Evolutionary conservation across 352 stramenopile species (phyloP), one percentile per base, ranked within the genome.

Genomic region (Achlya hypogyna): DNA sequence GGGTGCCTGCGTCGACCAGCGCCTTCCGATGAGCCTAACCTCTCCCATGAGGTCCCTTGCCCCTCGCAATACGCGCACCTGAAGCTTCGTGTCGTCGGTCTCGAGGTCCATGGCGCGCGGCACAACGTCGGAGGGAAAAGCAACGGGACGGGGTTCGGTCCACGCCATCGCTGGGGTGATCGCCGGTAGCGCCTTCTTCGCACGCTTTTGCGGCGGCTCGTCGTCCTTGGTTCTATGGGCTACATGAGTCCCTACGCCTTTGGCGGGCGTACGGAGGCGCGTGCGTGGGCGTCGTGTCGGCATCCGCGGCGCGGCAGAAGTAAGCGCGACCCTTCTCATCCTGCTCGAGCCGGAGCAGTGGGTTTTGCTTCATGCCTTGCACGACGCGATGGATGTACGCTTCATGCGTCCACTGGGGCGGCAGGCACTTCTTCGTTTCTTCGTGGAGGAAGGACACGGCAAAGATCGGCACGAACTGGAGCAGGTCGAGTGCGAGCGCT

Each of bases 401-500:
- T 12, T 56, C 49, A 20, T 56, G 49, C 2, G 25, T 35, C 49
- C 49, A 56, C 31, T 56, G 49, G 31, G 8, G 49, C 8, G 49
- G 49, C 8, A 56, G 12, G 31, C 49, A 56, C 49, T 10, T 2
- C 31, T 56, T 56, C 12, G 49, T 56, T 56, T 56, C 49, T 56
- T 56, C 49, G n/a, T 20, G 20, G 12, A 56, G 8, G 8, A 56
- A 56, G 12, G 49, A 56, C 12, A 56, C 8, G 10, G 49, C 49
- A 35, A 56, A 56, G 10, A 56, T 35, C 49, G 49, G 49, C 25
- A 56, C 49, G 25, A 27, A 56, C 49, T 56, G 49, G 12, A 56
- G 49, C 31, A 56, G 31, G 12, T 56, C 49, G 25, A 56, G 31
- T 1, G 49, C 49, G 25, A 56, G 49, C 31, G 25, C 31, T 10